Conservation (phyloP, 768 basidiomycete species). For the Myochromella boudieri region DNA sequence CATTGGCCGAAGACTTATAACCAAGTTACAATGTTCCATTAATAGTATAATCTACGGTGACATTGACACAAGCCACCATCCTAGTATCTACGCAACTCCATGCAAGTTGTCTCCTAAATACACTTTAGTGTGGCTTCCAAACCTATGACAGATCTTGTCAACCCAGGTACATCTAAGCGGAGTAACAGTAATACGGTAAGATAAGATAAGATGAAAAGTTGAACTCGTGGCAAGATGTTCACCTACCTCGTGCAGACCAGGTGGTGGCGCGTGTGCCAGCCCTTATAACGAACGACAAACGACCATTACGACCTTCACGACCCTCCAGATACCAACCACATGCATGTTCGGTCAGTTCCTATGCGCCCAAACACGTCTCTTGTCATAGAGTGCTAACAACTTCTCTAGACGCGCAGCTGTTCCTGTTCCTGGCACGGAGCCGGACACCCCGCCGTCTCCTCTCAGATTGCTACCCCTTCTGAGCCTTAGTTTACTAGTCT, state of each 20-base stretch:
- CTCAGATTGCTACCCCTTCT: slow-evolving; percentile 16
- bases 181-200: slow-evolving; percentile 8
- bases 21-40: too few species aligned
- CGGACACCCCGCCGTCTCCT: slow-evolving; percentile 12
- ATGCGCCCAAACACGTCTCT: not conserved
- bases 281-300: slow-evolving; percentile 12
- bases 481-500: slow-evolving; percentile 14
- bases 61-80: too few species aligned
- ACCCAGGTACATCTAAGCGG: too few species aligned
- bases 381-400: not conserved
- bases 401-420: slow-evolving; percentile 15
- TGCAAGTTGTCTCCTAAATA: too few species aligned
- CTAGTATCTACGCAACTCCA: too few species aligned
- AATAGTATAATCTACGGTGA: too few species aligned
- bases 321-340: slow-evolving; percentile 7
- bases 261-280: slow-evolving; percentile 12
- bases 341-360: slow-evolving; percentile 13
- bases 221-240: slow-evolving; percentile 12
- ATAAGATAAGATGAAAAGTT: slow-evolving; percentile 16
- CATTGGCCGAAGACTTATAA: too few species aligned
- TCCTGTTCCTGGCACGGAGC: slow-evolving; percentile 6
- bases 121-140: too few species aligned
- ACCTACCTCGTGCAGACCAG: slow-evolving; percentile 18
- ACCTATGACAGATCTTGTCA: too few species aligned
- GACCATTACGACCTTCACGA: slow-evolving; percentile 15